phyloP scores from a whole-genome alignment of 1,284 basidiomycete genomes.

The Trichosporon sp. region DNA sequence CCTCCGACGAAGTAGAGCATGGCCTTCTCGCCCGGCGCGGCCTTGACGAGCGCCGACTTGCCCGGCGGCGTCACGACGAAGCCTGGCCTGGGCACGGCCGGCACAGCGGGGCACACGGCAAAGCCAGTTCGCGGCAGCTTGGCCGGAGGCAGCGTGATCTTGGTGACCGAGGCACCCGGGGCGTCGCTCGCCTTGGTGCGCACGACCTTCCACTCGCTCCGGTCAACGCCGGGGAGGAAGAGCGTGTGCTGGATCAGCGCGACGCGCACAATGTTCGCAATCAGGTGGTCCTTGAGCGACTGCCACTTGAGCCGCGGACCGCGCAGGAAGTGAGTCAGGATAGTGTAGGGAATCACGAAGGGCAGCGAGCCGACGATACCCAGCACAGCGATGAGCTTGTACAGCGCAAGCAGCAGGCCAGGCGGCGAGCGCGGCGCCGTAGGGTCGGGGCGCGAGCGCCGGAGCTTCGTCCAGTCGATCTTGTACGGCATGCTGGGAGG shows the following conservation, averaged over 20 bases:
- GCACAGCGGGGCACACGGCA: not conserved
- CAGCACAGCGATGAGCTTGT: not conserved
- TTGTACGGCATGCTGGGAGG: not conserved
- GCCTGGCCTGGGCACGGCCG: not conserved
- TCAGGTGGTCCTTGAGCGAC: not conserved
- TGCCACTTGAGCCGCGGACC: not conserved
- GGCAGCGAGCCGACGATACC: slow-evolving; percentile 2
- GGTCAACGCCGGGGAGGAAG: not conserved
- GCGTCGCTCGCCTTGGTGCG: not conserved
- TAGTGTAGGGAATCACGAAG: slow-evolving; percentile 3
- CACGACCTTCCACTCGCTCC: not conserved
- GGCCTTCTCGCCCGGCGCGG: slow-evolving; percentile 3
- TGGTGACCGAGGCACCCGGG: not conserved
- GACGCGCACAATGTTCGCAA: slow-evolving; percentile 1
- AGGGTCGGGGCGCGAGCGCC: slow-evolving; percentile 6
- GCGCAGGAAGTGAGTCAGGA: not conserved
- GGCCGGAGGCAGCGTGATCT: not conserved
- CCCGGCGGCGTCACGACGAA: slow-evolving; percentile 3
- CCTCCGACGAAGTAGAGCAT: slow-evolving; percentile 8
- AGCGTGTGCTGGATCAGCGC: slow-evolving; percentile 3
- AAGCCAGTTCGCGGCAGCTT: not conserved
- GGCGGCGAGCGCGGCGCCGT: slow-evolving; percentile 4
- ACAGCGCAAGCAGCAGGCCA: not conserved
- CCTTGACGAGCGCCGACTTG: not conserved
- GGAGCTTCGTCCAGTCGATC: slow-evolving; percentile 2